Conservation (phyloP, 805 yeast genomes). For the Nakazawaea wickerhamii region DNA sequence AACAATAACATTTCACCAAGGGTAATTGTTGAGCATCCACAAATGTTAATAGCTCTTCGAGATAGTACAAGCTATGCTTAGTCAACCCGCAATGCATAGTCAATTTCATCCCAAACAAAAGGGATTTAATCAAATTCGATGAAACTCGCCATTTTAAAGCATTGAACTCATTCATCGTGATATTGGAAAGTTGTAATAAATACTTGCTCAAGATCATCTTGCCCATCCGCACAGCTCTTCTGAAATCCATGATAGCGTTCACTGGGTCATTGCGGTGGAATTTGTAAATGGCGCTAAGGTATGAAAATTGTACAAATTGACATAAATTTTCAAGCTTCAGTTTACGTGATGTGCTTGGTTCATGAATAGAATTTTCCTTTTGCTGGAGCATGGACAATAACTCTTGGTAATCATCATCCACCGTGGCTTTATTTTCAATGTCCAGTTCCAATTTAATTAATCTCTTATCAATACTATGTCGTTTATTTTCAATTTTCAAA, state of each 20-base stretch:
- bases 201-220: constrained; percentile 47
- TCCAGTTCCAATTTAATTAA: constrained; percentile 10
- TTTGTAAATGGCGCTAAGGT: constrained; percentile 24
- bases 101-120: constrained; percentile 32
- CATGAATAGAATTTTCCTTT: background rate
- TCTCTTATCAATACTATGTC: background rate
- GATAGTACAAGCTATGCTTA: constrained; percentile 52
- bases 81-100: constrained; percentile 48
- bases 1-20: constrained; percentile 18
- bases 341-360: background rate
- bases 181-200: constrained; percentile 17
- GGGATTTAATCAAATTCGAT: constrained; percentile 30
- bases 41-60: constrained; percentile 42
- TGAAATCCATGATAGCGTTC: constrained; percentile 34
- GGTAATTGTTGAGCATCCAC: constrained; percentile 26
- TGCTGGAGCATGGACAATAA: background rate
- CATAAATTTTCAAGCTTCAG: constrained; percentile 18
- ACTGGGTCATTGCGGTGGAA: constrained; percentile 18
- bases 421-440: constrained; percentile 12
- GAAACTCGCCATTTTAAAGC: constrained; percentile 34
- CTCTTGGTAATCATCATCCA: background rate
- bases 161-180: constrained; percentile 19
- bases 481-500: constrained; percentile 14
- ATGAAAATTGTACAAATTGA: constrained; percentile 29
- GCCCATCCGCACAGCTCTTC: constrained; percentile 44